Evolutionary conservation across 352 stramenopile genomes (phyloP).

Genomic region (Pythium dissotocum): DNA sequence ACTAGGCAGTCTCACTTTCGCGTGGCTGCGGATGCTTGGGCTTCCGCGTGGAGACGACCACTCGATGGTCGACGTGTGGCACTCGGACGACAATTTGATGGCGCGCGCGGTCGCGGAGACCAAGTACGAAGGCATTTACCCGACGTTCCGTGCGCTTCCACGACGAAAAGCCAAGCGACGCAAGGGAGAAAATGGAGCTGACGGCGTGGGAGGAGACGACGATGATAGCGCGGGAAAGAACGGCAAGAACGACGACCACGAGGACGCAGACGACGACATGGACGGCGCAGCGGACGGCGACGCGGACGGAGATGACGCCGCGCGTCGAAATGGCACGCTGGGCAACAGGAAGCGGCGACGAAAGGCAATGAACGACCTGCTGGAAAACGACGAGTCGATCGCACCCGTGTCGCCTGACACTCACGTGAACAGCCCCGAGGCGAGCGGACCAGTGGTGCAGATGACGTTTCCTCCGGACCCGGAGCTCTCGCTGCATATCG

Average conservation of each 20-base stretch:
- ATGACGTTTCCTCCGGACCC: constrained; percentile 66
- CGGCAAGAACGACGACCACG: constrained; percentile 12
- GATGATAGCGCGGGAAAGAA: constrained; percentile 8
- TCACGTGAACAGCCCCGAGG: constrained; percentile 66
- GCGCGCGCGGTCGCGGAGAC: constrained; percentile 62
- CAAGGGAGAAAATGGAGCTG: constrained; percentile 28
- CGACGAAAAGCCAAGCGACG: constrained; percentile 38
- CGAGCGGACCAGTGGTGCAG: constrained; percentile 39
- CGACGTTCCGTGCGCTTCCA: constrained; percentile 51
- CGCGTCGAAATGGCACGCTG: constrained; percentile 17
- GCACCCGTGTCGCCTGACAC: constrained; percentile 63
- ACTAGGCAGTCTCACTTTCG: constrained; percentile 39
- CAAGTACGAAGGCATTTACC: constrained; percentile 61
- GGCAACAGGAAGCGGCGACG: constrained; percentile 52
- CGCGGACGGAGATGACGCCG: constrained; percentile 40
- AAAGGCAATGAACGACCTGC: constrained; percentile 34
- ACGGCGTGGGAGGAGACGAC: constrained; percentile 32
- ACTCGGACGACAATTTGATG: constrained; percentile 50
- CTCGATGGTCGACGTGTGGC: constrained; percentile 78
- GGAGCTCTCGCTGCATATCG: constrained; percentile 36
- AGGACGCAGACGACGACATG: constrained; percentile 45
- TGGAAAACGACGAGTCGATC: constrained; percentile 66
- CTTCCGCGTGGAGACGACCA: constrained; percentile 55
- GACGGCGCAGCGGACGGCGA: constrained; percentile 45
- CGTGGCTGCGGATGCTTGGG: constrained; percentile 63